Percentiles rank a stretch among this genome's conserved stretches.
Conservation (phyloP, 1,284 basidiomycete species). For the Prillingera fragicola region DNA sequence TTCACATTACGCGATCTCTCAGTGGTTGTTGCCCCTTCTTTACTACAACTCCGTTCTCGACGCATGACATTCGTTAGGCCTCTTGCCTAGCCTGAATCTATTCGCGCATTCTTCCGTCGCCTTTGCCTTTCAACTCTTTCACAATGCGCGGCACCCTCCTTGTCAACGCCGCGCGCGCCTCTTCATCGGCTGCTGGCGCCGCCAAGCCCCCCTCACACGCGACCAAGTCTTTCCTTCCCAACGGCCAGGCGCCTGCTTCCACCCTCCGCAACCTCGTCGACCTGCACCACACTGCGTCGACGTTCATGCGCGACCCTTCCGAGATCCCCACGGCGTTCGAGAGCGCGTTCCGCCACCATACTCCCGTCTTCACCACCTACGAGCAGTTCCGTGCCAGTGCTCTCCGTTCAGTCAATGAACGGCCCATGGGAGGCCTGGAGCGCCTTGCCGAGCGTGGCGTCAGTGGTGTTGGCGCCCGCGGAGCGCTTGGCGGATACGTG, state of each 20-base stretch:
- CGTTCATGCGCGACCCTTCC: constrained; percentile 36
- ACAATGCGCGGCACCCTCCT: constrained; percentile 10
- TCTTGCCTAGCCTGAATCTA: no score
- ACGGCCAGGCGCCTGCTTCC: constrained; percentile 20
- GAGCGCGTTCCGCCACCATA: constrained; percentile 25
- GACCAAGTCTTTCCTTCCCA: constrained; percentile 4
- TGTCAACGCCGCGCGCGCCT: background rate
- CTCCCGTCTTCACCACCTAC: constrained; percentile 18
- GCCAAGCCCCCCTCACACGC: constrained; percentile 10
- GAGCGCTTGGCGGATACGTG: constrained; percentile 19
- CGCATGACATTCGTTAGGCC: no score
- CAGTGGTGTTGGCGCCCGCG: background rate
- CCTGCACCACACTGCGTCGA: constrained; percentile 40
- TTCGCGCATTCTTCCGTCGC: no score
- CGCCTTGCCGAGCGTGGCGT: constrained; percentile 3
- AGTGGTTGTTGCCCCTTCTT: no score
- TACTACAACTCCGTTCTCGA: no score
- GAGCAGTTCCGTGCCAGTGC: constrained; percentile 4
- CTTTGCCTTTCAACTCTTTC: background rate
- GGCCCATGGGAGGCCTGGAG: background rate
- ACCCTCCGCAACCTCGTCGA: constrained; percentile 32
- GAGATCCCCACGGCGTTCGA: constrained; percentile 32
- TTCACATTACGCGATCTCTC: no score
- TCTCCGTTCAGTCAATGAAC: background rate
- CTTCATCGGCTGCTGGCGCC: background rate